Conservation (phyloP, 2,329 filamentous ascomycete species). For the Anisogramma anomala region DNA sequence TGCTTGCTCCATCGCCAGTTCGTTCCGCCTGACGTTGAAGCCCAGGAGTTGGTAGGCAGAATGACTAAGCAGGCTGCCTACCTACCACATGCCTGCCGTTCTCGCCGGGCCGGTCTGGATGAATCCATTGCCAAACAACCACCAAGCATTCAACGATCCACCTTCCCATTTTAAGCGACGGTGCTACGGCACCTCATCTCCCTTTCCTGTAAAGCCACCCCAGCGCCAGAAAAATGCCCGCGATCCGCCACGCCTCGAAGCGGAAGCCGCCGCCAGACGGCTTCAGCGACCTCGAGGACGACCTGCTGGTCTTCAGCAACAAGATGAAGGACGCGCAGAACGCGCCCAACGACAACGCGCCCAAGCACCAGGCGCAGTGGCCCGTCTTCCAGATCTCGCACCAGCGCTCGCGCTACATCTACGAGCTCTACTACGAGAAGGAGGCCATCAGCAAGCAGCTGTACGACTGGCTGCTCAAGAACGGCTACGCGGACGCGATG, state of each 20-base stretch:
- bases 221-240: constrained; percentile 47
- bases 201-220: neutral
- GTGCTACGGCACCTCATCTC: neutral
- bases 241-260: constrained; percentile 63
- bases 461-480: constrained; percentile 95
- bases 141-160: neutral
- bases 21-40: constrained; percentile 10
- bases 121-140: no score
- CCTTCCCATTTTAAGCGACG: no score
- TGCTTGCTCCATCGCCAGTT: constrained; percentile 19
- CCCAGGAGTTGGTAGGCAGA: constrained; percentile 12
- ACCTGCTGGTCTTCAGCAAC: constrained; percentile 73
- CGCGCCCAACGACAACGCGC: constrained; percentile 65
- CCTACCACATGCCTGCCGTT: constrained; percentile 1
- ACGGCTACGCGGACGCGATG: constrained; percentile 87
- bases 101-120: neutral
- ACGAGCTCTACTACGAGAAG: constrained; percentile 96
- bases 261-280: constrained; percentile 75
- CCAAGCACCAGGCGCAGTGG: constrained; percentile 86
- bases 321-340: constrained; percentile 96
- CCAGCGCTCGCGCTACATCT: constrained; percentile 84
- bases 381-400: constrained; percentile 96
- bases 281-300: constrained; percentile 80
- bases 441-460: constrained; percentile 85
- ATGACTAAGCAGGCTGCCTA: constrained; percentile 5